Conservation (phyloP, 768 basidiomycete genomes). For the Russula virescens region DNA sequence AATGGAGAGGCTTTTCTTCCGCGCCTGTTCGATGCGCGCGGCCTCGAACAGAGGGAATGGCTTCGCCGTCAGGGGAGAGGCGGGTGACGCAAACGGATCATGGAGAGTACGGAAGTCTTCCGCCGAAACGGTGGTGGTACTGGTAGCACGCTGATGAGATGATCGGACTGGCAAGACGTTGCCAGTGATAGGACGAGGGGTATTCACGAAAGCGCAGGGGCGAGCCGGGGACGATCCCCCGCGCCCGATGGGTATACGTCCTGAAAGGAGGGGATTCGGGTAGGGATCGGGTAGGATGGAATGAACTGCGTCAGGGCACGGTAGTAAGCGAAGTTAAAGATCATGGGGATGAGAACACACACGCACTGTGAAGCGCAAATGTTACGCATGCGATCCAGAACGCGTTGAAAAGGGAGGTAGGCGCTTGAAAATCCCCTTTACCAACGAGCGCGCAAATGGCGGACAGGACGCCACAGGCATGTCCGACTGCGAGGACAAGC, state of each 20-base stretch:
- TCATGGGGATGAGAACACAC: neutral
- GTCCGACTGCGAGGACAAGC: slow-evolving; percentile 16
- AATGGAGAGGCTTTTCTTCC: slow-evolving; percentile 14
- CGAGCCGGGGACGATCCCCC: neutral
- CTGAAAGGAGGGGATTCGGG: slow-evolving; percentile 1
- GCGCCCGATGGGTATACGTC: neutral
- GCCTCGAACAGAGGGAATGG: slow-evolving; percentile 15
- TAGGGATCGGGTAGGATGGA: slow-evolving; percentile 11
- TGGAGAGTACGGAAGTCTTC: slow-evolving; percentile 18
- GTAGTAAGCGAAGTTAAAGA: slow-evolving; percentile 2
- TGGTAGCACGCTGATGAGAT: neutral
- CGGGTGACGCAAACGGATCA: slow-evolving; percentile 18
- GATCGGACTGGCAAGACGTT: neutral
- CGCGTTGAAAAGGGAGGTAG: slow-evolving; percentile 20
- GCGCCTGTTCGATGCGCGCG: slow-evolving; percentile 11
- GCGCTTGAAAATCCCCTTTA: slow-evolving; percentile 20
- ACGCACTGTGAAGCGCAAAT: slow-evolving; percentile 19
- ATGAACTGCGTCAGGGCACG: slow-evolving; percentile 8
- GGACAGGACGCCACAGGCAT: slow-evolving; percentile 15
- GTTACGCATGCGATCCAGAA: slow-evolving; percentile 16
- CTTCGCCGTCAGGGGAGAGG: slow-evolving; percentile 14
- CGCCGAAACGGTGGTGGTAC: neutral
- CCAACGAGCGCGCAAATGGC: slow-evolving; percentile 12
- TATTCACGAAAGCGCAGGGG: neutral
- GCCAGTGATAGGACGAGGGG: slow-evolving; percentile 16